Percentiles rank a stretch among this genome's conserved stretches.
These are phyloP conservation scores for Podospora appendiculata DNA, from an alignment of 495 filamentous ascomycete genomes.

Conservation along the genomic window DNA sequence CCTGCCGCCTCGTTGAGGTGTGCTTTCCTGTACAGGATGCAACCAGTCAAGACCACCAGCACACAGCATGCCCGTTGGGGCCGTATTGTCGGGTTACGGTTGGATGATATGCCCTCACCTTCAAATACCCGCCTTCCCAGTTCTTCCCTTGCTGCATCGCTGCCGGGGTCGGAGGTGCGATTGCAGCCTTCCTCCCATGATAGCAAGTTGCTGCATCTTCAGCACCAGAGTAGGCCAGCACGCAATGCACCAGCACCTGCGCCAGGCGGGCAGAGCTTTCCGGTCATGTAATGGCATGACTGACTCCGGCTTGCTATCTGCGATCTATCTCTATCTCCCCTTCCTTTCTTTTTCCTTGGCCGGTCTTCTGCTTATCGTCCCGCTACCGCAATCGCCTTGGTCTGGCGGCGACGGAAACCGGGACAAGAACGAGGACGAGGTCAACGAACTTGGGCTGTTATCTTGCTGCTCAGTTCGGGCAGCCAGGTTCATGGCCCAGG, in stretches of 20 bases:
- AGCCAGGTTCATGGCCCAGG: not conserved
- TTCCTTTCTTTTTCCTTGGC: too few species aligned
- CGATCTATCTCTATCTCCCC: not conserved
- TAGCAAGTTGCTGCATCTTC: constrained; percentile 5
- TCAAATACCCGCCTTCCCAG: not conserved
- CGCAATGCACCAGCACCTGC: too few species aligned
- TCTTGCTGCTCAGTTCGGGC: constrained; percentile 1
- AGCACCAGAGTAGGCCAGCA: constrained; percentile 2
- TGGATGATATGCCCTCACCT: too few species aligned
- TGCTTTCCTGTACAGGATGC: too few species aligned
- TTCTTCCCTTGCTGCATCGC: constrained; percentile 9
- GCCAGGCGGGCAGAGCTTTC: not conserved
- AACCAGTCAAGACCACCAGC: too few species aligned
- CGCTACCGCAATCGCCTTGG: too few species aligned
- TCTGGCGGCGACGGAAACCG: too few species aligned
- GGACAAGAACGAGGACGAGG: too few species aligned
- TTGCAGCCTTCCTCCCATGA: constrained; percentile 8
- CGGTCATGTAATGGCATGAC: constrained; percentile 11
- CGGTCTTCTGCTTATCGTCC: too few species aligned
- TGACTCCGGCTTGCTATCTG: constrained; percentile 1
- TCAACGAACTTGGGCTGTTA: constrained; percentile 9
- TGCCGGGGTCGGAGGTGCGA: not conserved
- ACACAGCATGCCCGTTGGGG: too few species aligned
- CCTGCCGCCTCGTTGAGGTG: not conserved
- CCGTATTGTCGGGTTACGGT: too few species aligned